A percentile compares a stretch with the other conserved stretches of the same genome.
These are phyloP conservation scores for Starmerella roubikii DNA, from an alignment of 805 yeast genomes.

Conservation along the genomic window DNA sequence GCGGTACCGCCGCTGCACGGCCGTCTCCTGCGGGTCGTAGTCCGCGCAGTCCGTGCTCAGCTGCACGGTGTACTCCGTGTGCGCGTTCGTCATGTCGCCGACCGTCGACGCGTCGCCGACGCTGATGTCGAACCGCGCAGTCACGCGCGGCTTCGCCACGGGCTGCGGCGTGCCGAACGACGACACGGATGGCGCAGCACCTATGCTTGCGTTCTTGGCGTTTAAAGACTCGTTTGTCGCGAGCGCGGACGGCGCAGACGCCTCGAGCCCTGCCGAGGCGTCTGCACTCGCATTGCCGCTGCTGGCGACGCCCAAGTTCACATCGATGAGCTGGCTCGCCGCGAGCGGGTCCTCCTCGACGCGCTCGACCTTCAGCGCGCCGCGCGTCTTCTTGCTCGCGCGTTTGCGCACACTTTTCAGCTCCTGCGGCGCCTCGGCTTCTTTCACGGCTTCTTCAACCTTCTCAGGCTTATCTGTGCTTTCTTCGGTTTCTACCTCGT, in stretches of 20 bases:
- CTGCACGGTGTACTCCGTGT: constrained; percentile 71
- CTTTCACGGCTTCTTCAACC: not conserved
- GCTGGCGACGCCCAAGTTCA: not conserved
- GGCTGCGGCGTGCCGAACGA: not conserved
- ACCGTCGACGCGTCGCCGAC: constrained; percentile 29
- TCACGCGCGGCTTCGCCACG: not conserved
- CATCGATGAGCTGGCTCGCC: constrained; percentile 6
- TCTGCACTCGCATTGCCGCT: not conserved
- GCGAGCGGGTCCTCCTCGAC: constrained; percentile 13
- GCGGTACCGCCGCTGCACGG: constrained; percentile 71
- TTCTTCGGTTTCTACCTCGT: not conserved
- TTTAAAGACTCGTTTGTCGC: not conserved
- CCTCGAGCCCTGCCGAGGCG: not conserved
- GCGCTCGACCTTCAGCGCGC: constrained; percentile 7
- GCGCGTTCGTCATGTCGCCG: constrained; percentile 79
- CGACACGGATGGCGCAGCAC: not conserved
- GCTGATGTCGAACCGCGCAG: constrained; percentile 9
- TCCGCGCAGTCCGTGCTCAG: constrained; percentile 40
- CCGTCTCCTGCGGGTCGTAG: constrained; percentile 31
- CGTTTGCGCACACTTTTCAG: constrained; percentile 1
- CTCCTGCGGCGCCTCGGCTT: constrained; percentile 4
- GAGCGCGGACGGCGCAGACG: not conserved
- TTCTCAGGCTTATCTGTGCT: not conserved
- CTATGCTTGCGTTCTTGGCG: not conserved
- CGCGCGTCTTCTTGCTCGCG: constrained; percentile 8